Conservation (phyloP, 768 basidiomycete genomes). For the Russula virescens region DNA sequence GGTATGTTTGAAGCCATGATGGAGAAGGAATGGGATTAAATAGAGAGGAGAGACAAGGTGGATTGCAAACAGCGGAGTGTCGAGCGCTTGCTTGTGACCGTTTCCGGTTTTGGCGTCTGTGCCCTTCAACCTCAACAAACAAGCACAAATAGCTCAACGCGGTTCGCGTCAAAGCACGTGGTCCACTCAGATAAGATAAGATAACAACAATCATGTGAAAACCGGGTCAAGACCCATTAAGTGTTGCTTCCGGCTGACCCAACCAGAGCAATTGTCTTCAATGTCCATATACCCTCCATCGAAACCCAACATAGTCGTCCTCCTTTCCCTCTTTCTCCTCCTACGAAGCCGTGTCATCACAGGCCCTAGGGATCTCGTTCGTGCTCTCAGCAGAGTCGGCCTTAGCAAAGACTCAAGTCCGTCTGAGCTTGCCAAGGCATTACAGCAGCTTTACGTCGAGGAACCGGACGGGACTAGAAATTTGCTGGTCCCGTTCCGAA, state of each 20-base stretch:
- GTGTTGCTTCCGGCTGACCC: too few species aligned
- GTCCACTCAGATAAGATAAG: neutral
- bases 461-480: slow-evolving; percentile 54
- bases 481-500: slow-evolving; percentile 62
- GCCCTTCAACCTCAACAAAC: slow-evolving; percentile 35
- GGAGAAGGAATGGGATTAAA: slow-evolving; percentile 1
- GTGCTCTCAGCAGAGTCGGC: slow-evolving; percentile 4
- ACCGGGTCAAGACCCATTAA: too few species aligned
- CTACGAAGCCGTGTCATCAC: slow-evolving; percentile 17
- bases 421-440: slow-evolving; percentile 41
- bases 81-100: slow-evolving; percentile 5
- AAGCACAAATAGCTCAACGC: slow-evolving; percentile 33
- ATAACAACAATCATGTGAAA: slow-evolving; percentile 7
- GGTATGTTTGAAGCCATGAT: slow-evolving; percentile 43
- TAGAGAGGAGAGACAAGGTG: slow-evolving; percentile 1
- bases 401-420: slow-evolving; percentile 6
- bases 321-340: slow-evolving; percentile 13
- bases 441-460: slow-evolving; percentile 60
- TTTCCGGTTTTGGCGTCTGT: slow-evolving; percentile 25
- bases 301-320: slow-evolving; percentile 5
- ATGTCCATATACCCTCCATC: neutral
- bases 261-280: neutral
- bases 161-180: slow-evolving; percentile 38
- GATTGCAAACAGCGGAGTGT: neutral
- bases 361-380: slow-evolving; percentile 18